A percentile compares a stretch with the other conserved stretches of the same genome.
These are phyloP conservation scores for Phylloboletellus chloephorus DNA, from an alignment of 1,284 basidiomycete species.

Conservation along the genomic window DNA sequence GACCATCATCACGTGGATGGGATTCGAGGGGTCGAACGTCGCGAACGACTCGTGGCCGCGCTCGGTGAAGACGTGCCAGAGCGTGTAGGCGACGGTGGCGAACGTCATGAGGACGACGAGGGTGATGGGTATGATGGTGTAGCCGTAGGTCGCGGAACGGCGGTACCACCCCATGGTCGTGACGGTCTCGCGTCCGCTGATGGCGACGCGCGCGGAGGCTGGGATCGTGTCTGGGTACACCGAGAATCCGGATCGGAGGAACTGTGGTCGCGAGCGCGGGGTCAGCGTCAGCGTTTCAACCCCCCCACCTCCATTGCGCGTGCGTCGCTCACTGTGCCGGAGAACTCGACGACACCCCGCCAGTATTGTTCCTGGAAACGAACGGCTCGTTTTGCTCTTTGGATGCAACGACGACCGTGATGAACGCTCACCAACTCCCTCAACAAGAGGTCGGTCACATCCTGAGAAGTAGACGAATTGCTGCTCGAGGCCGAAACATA, in stretches of 20 bases:
- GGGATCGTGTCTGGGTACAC: conserved; percentile 7
- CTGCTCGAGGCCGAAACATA: conserved; percentile 9
- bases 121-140: conserved; percentile 12
- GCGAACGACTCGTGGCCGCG: not conserved
- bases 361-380: conserved; percentile 15
- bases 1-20: conserved; percentile 19
- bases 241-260: conserved; percentile 18
- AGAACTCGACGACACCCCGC: conserved; percentile 18
- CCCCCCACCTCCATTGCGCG: no score
- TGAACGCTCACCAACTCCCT: conserved; percentile 9
- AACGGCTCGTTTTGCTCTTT: not conserved
- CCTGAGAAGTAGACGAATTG: not conserved
- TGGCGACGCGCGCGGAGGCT: not conserved
- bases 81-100: conserved; percentile 10
- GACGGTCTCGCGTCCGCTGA: conserved; percentile 10
- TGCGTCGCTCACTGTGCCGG: conserved; percentile 15
- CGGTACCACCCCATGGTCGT: conserved; percentile 14
- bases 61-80: conserved; percentile 5
- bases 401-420: no score
- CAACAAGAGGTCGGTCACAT: not conserved
- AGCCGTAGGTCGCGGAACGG: conserved; percentile 2
- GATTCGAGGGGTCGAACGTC: conserved; percentile 13
- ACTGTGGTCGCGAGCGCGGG: no score
- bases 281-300: no score
- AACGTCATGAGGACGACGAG: conserved; percentile 10